Base-by-base conservation (phyloP, 768 basidiomycete genomes). In the Mycena pura region DNA sequence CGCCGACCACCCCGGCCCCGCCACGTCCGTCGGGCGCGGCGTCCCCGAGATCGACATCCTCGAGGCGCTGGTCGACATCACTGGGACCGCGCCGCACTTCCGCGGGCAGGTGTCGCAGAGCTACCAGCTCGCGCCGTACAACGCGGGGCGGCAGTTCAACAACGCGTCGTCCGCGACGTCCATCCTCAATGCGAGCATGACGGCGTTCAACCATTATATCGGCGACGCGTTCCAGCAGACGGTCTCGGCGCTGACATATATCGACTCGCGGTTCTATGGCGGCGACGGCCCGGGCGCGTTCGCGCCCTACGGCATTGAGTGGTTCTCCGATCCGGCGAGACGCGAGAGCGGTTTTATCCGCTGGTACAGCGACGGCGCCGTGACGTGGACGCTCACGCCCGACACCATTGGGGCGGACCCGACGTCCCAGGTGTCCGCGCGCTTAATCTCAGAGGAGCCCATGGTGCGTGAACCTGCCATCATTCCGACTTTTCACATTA, bases 31-130 rank as follows among this genome's bases (percentile, higher is more conserved):
- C 19, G 88, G 88, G n/a, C 85, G 91, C n/a, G 82, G 82, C 22
- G 86, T 84, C 2, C 90, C 91, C 2, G 91, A 92, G 73, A 91
- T 92, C 69, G 90, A 92, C 70, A 74, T 92, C 62, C 69, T 91
- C 62, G 90, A 92, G 74, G 84, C 88, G 0, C 86, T 89, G 70
- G 77, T 89, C 59, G 79, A 87, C 63, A 64, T 77, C 32, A 44
- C 47, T 4, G 60, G 55, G 6, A 25, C 43, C 10, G 63, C 60
- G 31, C 60, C 62, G 43, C 65, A 68, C n/a, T 74, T 78, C 61
- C 61, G 72, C 65, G 86, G 77, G 29, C 76, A 84, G 62, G 86
- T 82, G 5, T 87, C 86, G 0, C 89, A 90, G 74, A 84, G 82
- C 55, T 77, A 80, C 69, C 88, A 90, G 70, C 60, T 78, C 29